phyloP scores from a whole-genome alignment of 2,329 filamentous ascomycete genomes.

The Sarocladiaceae sp. region DNA sequence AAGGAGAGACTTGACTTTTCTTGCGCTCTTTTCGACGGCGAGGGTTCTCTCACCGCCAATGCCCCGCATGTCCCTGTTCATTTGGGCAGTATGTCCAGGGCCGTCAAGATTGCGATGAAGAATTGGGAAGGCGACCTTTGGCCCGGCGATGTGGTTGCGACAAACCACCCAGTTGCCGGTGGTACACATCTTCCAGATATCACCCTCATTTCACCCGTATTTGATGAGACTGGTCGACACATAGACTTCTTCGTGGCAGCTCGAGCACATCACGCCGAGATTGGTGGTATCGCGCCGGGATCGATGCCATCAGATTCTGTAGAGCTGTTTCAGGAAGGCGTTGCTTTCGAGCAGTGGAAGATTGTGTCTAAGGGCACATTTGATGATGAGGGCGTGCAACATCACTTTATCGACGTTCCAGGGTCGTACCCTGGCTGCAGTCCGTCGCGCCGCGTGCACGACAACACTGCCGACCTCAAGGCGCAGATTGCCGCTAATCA shows the following conservation, averaged over 20 bases:
- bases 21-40: conserved; percentile 67
- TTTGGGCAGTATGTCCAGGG: conserved; percentile 68
- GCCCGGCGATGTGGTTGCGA: conserved; percentile 26
- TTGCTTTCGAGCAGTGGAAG: conserved; percentile 41
- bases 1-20: conserved; percentile 74
- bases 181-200: conserved; percentile 33
- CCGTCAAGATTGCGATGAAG: conserved; percentile 53
- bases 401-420: conserved; percentile 42
- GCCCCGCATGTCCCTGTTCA: conserved; percentile 69
- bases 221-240: conserved; percentile 21
- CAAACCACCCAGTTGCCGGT: conserved; percentile 21
- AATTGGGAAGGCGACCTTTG: conserved; percentile 50
- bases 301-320: conserved; percentile 68
- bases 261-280: conserved; percentile 27
- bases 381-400: conserved; percentile 47
- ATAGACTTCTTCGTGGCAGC: conserved; percentile 25
- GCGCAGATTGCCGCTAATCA: conserved; percentile 82
- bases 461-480: conserved; percentile 82
- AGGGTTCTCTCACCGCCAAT: conserved; percentile 65
- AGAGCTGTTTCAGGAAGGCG: conserved; percentile 52
- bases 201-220: conserved; percentile 24
- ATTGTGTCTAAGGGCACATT: conserved; percentile 21
- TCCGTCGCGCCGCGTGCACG: conserved; percentile 63
- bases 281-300: conserved; percentile 60
- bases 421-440: conserved; percentile 28